Conservation (phyloP, 1,284 basidiomycete genomes). For the Exobasidium rhododendri region DNA sequence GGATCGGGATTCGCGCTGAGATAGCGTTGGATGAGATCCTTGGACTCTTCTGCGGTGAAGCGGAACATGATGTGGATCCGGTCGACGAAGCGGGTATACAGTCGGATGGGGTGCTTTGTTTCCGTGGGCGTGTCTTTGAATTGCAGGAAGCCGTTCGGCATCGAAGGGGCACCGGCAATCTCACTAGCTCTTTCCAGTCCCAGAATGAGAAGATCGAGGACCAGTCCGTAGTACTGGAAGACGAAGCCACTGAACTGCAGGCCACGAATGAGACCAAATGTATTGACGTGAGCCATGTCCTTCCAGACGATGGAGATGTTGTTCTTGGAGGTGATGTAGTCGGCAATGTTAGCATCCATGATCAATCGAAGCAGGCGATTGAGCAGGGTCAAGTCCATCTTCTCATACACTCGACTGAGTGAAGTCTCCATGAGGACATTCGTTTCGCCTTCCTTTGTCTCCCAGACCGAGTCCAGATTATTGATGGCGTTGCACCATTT, state of each 20-base stretch:
- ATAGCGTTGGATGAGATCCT: constrained; percentile 96
- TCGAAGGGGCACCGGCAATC: constrained; percentile 52
- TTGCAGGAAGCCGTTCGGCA: constrained; percentile 54
- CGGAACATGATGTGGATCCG: constrained; percentile 73
- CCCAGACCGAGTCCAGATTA: constrained; percentile 52
- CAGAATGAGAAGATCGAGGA: constrained; percentile 52
- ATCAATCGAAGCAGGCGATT: constrained; percentile 53
- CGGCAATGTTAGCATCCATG: constrained; percentile 55
- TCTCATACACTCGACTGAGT: constrained; percentile 53
- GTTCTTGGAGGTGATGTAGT: constrained; percentile 55
- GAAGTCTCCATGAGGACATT: constrained; percentile 55
- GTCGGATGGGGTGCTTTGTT: constrained; percentile 50
- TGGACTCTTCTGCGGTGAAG: constrained; percentile 95
- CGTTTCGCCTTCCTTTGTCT: constrained; percentile 51
- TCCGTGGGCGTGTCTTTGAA: constrained; percentile 48
- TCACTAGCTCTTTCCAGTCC: constrained; percentile 53
- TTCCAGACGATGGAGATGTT: constrained; percentile 55
- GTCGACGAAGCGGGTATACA: constrained; percentile 54
- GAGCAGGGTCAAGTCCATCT: constrained; percentile 54
- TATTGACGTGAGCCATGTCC: constrained; percentile 55
- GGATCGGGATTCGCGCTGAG: constrained; percentile 95
- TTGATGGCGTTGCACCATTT: constrained; percentile 56
- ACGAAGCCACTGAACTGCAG: constrained; percentile 54
- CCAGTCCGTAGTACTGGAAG: constrained; percentile 55
- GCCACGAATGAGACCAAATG: constrained; percentile 53